A percentile compares a stretch with the other conserved stretches of the same genome.
Conservation (phyloP, 169 alveolate genomes). For the Plasmodium ovale region DNA sequence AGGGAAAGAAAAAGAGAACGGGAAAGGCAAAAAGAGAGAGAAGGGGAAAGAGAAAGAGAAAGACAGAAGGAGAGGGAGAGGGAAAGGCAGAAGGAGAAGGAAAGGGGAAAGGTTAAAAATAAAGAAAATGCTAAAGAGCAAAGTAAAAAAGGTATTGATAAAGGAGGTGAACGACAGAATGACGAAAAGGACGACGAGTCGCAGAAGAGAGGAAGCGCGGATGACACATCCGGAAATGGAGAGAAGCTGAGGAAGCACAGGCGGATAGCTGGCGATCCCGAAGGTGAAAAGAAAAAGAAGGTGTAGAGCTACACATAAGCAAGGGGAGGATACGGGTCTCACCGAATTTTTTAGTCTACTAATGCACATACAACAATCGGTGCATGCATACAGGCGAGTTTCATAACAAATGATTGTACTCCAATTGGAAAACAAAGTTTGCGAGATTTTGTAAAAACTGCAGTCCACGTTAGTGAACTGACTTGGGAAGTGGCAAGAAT, state of each 20-base stretch:
- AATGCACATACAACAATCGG: no score
- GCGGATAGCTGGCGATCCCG: background rate
- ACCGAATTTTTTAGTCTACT: no score
- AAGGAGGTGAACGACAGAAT: background rate
- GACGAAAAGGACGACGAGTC: background rate
- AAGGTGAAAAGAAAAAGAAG: background rate
- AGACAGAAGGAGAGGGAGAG: background rate
- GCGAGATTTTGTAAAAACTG: no score
- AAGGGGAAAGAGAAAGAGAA: background rate
- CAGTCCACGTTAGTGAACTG: no score
- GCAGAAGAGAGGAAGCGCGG: conserved; percentile 8
- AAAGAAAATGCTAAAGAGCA: background rate
- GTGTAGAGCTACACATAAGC: no score
- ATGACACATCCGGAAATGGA: background rate
- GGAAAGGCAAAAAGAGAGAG: background rate
- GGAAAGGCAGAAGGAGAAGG: background rate
- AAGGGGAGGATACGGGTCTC: no score
- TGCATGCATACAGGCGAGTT: no score
- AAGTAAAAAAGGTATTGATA: background rate
- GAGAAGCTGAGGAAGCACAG: background rate
- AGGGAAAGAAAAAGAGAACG: background rate
- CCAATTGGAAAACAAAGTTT: no score
- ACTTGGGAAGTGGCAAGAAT: no score
- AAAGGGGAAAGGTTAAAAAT: background rate
- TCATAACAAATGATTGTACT: no score